A percentile compares a stretch with the other conserved stretches of the same genome.
These are phyloP conservation scores for Colletotrichum truncatum DNA, from an alignment of 2,329 filamentous ascomycete genomes.

Conservation along the genomic window DNA sequence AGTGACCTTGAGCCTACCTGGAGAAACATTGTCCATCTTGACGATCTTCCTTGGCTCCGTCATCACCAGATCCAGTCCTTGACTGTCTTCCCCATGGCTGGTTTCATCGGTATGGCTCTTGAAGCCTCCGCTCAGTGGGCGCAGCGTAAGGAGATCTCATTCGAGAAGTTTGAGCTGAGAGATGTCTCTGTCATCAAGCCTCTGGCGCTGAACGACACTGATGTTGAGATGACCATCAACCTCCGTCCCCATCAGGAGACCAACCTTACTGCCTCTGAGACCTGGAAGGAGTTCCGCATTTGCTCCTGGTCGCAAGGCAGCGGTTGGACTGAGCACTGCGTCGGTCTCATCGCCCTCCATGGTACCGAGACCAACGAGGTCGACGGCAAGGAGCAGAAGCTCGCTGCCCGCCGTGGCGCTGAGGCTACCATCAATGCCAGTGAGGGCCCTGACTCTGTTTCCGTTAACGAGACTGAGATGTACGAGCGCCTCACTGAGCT, in stretches of 20 bases:
- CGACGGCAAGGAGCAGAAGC: constrained; percentile 43
- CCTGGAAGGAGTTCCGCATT: constrained; percentile 66
- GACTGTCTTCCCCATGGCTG: constrained; percentile 64
- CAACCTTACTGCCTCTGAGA: constrained; percentile 49
- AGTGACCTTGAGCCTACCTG: constrained; percentile 57
- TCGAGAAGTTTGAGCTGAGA: constrained; percentile 55
- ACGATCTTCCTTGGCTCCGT: constrained; percentile 65
- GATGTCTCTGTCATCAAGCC: constrained; percentile 57
- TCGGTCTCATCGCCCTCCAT: constrained; percentile 57
- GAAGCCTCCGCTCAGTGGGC: constrained; percentile 51
- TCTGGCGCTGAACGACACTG: constrained; percentile 56
- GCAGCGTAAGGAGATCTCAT: constrained; percentile 37
- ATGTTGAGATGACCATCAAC: constrained; percentile 59
- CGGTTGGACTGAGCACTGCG: constrained; percentile 68
- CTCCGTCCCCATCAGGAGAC: constrained; percentile 53
- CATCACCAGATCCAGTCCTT: constrained; percentile 67
- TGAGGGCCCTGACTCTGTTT: constrained; percentile 37
- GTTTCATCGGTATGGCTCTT: constrained; percentile 60
- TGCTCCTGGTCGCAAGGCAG: constrained; percentile 60
- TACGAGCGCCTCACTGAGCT: constrained; percentile 56
- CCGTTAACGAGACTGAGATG: constrained; percentile 40
- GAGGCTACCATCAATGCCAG: constrained; percentile 40
- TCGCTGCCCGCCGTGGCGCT: constrained; percentile 37
- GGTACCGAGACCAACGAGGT: constrained; percentile 49
- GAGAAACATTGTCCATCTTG: constrained; percentile 56